A percentile compares a stretch with the other conserved stretches of the same genome.
phyloP scores from a whole-genome alignment of 2,329 filamentous ascomycete species.

The Tolypocladium paradoxum region DNA sequence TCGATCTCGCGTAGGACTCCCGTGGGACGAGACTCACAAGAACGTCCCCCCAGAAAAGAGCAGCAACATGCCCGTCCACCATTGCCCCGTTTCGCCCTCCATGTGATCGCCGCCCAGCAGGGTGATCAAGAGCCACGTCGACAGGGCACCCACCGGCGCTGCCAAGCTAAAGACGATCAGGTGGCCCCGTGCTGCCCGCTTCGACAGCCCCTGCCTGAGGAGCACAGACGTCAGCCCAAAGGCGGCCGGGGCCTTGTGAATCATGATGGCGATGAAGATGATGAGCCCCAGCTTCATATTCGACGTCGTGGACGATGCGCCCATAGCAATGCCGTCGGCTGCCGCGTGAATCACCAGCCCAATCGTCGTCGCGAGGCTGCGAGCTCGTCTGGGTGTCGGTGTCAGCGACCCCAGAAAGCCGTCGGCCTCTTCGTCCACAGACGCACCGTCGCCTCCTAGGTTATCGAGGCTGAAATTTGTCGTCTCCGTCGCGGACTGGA shows the following conservation, averaged over 20 bases:
- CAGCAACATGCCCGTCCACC: constrained; percentile 85
- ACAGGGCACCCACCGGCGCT: constrained; percentile 73
- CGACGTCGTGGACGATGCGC: constrained; percentile 69
- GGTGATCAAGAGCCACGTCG: constrained; percentile 72
- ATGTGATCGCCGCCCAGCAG: constrained; percentile 53
- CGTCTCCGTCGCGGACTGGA: constrained; percentile 55
- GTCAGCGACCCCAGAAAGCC: constrained; percentile 49
- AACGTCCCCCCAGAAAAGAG: constrained; percentile 97
- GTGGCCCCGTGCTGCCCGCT: constrained; percentile 73
- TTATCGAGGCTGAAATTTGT: constrained; percentile 86
- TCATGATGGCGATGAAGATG: constrained; percentile 92
- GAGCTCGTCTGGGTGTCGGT: constrained; percentile 46
- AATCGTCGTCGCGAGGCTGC: constrained; percentile 71
- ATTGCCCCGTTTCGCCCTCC: constrained; percentile 55
- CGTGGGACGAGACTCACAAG: constrained; percentile 49
- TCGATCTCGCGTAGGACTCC: not conserved
- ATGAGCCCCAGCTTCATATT: constrained; percentile 74
- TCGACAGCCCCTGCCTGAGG: constrained; percentile 82
- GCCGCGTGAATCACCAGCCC: constrained; percentile 94
- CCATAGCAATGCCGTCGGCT: constrained; percentile 91
- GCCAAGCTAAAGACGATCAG: constrained; percentile 86
- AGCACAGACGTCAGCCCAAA: constrained; percentile 89
- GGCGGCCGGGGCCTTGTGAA: constrained; percentile 92
- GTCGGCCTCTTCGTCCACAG: constrained; percentile 45
- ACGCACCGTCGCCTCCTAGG: constrained; percentile 44